phyloP scores from a whole-genome alignment of 805 yeast species.

The Candida ortonii region DNA sequence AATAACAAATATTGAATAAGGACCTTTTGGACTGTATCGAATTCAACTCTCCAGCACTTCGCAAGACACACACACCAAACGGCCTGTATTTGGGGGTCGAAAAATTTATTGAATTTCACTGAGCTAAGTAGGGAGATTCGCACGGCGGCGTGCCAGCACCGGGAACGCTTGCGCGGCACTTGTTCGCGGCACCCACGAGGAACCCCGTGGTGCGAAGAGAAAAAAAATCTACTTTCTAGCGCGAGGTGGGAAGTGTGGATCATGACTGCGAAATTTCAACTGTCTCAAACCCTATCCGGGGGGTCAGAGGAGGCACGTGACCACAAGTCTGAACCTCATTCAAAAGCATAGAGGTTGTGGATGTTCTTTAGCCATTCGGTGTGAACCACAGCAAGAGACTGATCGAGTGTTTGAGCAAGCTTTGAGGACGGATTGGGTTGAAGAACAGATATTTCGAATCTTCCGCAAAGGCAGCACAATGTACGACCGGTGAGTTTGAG shows the following conservation, averaged over 20 bases:
- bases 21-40: too few species aligned
- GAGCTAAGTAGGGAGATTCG: too few species aligned
- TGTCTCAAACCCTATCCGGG: not conserved
- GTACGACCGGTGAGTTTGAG: conserved; percentile 35
- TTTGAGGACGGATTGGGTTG: not conserved
- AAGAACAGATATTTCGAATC: conserved; percentile 23
- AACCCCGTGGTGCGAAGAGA: too few species aligned
- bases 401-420: conserved; percentile 4
- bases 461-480: conserved; percentile 34
- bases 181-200: too few species aligned
- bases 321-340: conserved; percentile 16
- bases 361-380: conserved; percentile 26
- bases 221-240: too few species aligned
- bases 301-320: conserved; percentile 1
- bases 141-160: too few species aligned
- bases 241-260: not conserved
- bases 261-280: not conserved
- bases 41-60: too few species aligned
- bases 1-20: too few species aligned
- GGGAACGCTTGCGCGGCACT: too few species aligned
- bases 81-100: too few species aligned
- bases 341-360: conserved; percentile 35
- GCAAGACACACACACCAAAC: too few species aligned
- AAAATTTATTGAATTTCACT: too few species aligned
- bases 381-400: conserved; percentile 13